Evolutionary conservation across 768 basidiomycete genomes (phyloP), one percentile per base, ranked within the genome.

Genomic region (Boletellus ananiceps): DNA sequence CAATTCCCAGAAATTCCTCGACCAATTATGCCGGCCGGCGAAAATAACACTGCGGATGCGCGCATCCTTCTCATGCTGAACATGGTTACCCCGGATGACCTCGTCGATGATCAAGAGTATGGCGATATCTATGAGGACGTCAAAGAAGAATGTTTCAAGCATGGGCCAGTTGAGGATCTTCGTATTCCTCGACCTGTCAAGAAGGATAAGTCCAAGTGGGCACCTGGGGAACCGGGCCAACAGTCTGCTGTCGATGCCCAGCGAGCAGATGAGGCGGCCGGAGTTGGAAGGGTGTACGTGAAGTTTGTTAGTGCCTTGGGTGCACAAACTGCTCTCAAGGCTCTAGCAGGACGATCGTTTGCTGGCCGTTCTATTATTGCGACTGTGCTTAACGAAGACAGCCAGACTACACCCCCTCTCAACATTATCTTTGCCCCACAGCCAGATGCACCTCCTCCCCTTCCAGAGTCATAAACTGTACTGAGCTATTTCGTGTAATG

Each of bases 41-140:
- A 88, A 61, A 72, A 71, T 44, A 74, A 76, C 47, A 73, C 69
- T 33, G 57, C 69, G 11, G 80, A 86, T 46, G 80, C 91, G 23
- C 83, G 91, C 33, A 93, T 96, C 62, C 79, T 99, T 59, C 86
- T 98, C 65, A 88, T 99, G 86, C 73, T 99, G 61, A 99, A 98
- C 78, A 99, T 99, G 96, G 93, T 99, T 56, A 89, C 88, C 0
- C 67, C 89, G 1, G 96, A 99, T 39, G 96, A 99, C 62, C 79
- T 99, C 40, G 67, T 78, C 15, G 84, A 92, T 59, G 95, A 98
- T 64, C 74, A 84, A 51, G 96, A 99, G 62, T 99, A 96, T 66
- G 82, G 83, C 19, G 96, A 99, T 60, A 80, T 99, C 50, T 83
- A 89, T 52, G 93, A 96, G 63, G 96, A 99, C 64, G 83, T 98